phyloP scores from a whole-genome alignment of 768 basidiomycete genomes.

The Vararia minispora region DNA sequence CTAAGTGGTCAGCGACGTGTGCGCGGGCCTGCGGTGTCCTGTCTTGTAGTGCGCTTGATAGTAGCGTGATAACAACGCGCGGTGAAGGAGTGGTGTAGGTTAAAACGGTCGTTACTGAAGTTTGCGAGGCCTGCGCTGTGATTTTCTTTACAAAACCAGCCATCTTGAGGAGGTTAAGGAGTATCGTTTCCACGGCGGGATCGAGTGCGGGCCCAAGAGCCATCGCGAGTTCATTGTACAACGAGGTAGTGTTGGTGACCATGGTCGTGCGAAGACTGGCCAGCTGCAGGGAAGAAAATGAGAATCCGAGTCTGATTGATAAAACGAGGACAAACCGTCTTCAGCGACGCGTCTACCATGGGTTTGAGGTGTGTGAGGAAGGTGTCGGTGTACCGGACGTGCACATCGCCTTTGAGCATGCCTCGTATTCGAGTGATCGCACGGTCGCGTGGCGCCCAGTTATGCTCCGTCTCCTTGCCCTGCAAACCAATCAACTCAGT shows the following conservation, averaged over 20 bases:
- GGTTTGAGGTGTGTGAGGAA: slow-evolving; percentile 71
- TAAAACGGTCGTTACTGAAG: slow-evolving; percentile 56
- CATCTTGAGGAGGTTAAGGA: slow-evolving; percentile 76
- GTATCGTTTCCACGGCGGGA: slow-evolving; percentile 64
- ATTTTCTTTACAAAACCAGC: slow-evolving; percentile 90
- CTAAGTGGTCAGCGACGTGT: slow-evolving; percentile 59
- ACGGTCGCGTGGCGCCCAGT: slow-evolving; percentile 80
- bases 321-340: slow-evolving; percentile 48
- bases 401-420: slow-evolving; percentile 82
- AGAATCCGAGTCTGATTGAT: slow-evolving; percentile 1
- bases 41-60: slow-evolving; percentile 63
- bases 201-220: slow-evolving; percentile 63
- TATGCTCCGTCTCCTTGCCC: slow-evolving; percentile 97
- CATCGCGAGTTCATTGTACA: slow-evolving; percentile 65
- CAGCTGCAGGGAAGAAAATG: slow-evolving; percentile 36
- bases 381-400: slow-evolving; percentile 56
- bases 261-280: slow-evolving; percentile 88
- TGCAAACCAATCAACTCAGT: slow-evolving; percentile 18
- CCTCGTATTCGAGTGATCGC: slow-evolving; percentile 71
- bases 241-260: slow-evolving; percentile 59
- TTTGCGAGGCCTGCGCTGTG: slow-evolving; percentile 76
- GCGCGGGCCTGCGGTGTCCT: slow-evolving; percentile 71
- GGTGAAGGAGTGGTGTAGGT: slow-evolving; percentile 61
- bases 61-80: slow-evolving; percentile 51
- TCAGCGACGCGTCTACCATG: slow-evolving; percentile 74